Percentiles rank a stretch among this genome's conserved stretches.
Conservation (phyloP, 202 grass and related monocot species). For the Setaria viridis region DNA sequence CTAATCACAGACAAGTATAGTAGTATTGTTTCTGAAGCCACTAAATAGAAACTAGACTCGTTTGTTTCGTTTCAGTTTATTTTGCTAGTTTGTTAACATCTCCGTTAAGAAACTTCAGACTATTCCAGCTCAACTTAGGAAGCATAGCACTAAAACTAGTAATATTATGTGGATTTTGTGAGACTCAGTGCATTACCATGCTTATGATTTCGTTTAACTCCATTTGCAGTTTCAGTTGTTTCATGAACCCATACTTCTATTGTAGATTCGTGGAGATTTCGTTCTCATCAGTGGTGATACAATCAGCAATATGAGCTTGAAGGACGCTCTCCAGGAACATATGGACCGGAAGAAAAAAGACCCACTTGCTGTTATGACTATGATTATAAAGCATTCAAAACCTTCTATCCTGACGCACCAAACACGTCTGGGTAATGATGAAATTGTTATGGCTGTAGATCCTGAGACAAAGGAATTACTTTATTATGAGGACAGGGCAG, state of each 20-base stretch:
- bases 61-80: not conserved
- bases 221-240: constrained; percentile 28
- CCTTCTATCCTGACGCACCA: constrained; percentile 68
- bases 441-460: constrained; percentile 83
- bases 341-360: constrained; percentile 91
- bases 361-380: constrained; percentile 93
- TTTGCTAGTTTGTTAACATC: not conserved
- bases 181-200: not conserved
- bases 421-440: constrained; percentile 87
- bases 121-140: not conserved
- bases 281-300: constrained; percentile 96
- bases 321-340: constrained; percentile 80
- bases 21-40: not conserved
- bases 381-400: constrained; percentile 90
- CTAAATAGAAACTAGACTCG: not conserved
- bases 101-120: not conserved
- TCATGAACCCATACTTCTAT: constrained; percentile 42
- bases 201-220: constrained; percentile 4
- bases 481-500: constrained; percentile 83
- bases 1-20: not conserved
- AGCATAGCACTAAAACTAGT: not conserved
- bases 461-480: constrained; percentile 84
- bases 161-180: not conserved
- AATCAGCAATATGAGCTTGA: constrained; percentile 90
- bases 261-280: constrained; percentile 94